Conservation (phyloP, 306 rosid species). For the Quercus ilex region DNA sequence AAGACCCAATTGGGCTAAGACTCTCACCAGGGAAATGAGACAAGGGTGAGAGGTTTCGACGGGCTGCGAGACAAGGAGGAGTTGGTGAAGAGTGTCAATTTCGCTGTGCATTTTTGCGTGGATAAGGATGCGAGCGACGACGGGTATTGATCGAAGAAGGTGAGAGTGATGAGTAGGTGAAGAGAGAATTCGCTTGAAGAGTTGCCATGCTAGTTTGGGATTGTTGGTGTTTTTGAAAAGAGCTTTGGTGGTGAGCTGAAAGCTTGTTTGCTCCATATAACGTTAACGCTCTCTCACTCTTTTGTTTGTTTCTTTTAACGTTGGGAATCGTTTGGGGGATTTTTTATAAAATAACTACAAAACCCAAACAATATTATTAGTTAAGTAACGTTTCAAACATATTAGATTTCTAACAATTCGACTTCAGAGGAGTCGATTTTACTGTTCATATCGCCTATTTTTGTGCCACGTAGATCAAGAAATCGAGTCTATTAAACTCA, state of each 20-base stretch:
- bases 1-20: slow-evolving; percentile 46
- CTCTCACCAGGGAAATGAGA: slow-evolving; percentile 37
- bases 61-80: slow-evolving; percentile 39
- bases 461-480: too few relatives aligned
- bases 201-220: slow-evolving; percentile 78
- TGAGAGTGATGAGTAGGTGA: slow-evolving; percentile 26
- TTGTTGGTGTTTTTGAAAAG: slow-evolving; percentile 48
- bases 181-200: slow-evolving; percentile 64
- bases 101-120: slow-evolving; percentile 51
- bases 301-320: too few relatives aligned
- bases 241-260: slow-evolving; percentile 36
- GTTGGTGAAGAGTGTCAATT: slow-evolving; percentile 49
- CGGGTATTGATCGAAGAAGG: slow-evolving; percentile 33
- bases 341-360: too few relatives aligned
- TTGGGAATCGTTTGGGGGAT: too few relatives aligned
- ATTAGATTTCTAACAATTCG: too few relatives aligned
- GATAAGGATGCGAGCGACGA: slow-evolving; percentile 57
- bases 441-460: too few relatives aligned
- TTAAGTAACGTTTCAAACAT: too few relatives aligned
- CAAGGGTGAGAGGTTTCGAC: slow-evolving; percentile 43
- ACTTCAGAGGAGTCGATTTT: too few relatives aligned
- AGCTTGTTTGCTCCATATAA: slow-evolving; percentile 37
- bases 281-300: too few relatives aligned
- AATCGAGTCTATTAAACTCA: too few relatives aligned
- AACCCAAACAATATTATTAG: too few relatives aligned